Evolutionary conservation across 768 basidiomycete genomes (phyloP).

Genomic region (Kwoniella botswanensis): DNA sequence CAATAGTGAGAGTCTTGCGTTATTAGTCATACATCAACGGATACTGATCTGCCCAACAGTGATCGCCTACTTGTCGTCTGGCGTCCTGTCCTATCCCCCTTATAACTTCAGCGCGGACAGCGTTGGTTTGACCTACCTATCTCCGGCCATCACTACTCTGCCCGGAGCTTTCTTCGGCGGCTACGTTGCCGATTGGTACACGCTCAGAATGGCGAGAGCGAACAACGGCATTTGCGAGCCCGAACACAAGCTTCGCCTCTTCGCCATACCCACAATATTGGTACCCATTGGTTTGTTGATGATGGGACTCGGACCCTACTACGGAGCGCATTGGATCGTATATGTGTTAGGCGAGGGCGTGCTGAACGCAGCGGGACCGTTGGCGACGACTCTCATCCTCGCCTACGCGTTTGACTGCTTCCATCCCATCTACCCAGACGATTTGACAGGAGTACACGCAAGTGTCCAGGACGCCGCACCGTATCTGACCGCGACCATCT

Average conservation of each 20-base stretch:
- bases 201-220: constrained; percentile 16
- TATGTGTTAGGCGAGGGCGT: constrained; percentile 26
- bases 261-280: constrained; percentile 20
- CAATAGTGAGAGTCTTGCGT: constrained; percentile 16
- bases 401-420: constrained; percentile 34
- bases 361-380: constrained; percentile 22
- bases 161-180: constrained; percentile 31
- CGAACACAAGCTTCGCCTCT: constrained; percentile 27
- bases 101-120: constrained; percentile 19
- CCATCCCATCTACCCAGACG: constrained; percentile 18
- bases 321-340: constrained; percentile 34
- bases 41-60: not conserved
- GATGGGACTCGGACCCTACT: constrained; percentile 36
- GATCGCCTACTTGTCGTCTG: constrained; percentile 14
- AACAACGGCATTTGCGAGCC: constrained; percentile 28
- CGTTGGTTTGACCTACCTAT: constrained; percentile 18
- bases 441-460: constrained; percentile 3
- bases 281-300: constrained; percentile 26
- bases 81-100: constrained; percentile 12
- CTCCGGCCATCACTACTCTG: constrained; percentile 11
- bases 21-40: not conserved
- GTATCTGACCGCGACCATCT: constrained; percentile 7
- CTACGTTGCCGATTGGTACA: constrained; percentile 9
- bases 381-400: constrained; percentile 25
- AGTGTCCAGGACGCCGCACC: constrained; percentile 28